phyloP scores from a whole-genome alignment of 169 alveolate species.

The Eimeria acervulina region DNA sequence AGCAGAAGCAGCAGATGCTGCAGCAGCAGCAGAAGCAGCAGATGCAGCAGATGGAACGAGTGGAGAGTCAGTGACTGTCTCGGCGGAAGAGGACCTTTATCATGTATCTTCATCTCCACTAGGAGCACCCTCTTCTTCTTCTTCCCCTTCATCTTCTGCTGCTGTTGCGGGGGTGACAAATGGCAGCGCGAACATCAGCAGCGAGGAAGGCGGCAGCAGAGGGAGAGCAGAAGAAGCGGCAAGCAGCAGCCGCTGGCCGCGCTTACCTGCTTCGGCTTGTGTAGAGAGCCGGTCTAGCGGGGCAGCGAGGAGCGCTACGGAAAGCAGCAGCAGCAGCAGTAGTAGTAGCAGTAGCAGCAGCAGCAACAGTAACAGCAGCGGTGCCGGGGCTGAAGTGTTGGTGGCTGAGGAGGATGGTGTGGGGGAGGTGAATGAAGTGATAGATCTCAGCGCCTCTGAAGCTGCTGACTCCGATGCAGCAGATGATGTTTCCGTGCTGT shows the following conservation, averaged over 20 bases:
- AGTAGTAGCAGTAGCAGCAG: slow-evolving; percentile 28
- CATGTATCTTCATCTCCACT: neutral
- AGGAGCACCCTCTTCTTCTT: neutral
- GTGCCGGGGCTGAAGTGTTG: neutral
- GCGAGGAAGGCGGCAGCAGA: slow-evolving; percentile 7
- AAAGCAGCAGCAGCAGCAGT: neutral
- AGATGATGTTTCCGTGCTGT: neutral
- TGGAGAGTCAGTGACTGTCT: neutral
- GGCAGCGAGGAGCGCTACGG: neutral
- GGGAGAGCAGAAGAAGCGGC: slow-evolving; percentile 22
- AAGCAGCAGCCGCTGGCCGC: neutral
- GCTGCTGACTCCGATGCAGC: slow-evolving; percentile 25
- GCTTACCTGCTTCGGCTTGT: neutral
- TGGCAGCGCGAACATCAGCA: too few species aligned
- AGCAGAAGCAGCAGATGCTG: neutral
- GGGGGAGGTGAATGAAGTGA: slow-evolving; percentile 39
- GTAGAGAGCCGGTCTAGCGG: neutral
- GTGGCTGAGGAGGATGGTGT: neutral
- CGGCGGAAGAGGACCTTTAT: neutral
- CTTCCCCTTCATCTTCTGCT: neutral
- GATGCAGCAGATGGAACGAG: neutral
- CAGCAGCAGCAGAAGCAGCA: slow-evolving; percentile 12
- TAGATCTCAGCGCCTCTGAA: slow-evolving; percentile 34
- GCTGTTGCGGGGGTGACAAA: neutral
- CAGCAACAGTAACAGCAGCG: slow-evolving; percentile 7